Conservation (phyloP, 768 basidiomycete species). For the Pisolithus microcarpus region DNA sequence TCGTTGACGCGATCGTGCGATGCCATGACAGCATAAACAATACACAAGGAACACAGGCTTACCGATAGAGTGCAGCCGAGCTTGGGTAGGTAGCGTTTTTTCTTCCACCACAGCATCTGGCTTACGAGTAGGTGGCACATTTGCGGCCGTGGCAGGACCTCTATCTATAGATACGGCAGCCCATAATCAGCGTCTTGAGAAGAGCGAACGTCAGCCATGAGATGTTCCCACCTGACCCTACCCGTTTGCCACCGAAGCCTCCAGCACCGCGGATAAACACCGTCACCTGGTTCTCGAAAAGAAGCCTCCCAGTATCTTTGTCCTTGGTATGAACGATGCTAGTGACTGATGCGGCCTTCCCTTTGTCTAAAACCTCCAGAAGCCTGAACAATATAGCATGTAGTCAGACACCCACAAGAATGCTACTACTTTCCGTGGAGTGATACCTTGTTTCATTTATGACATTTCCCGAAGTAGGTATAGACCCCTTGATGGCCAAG, state of each 20-base stretch:
- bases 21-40: neutral
- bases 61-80: slow-evolving; percentile 93
- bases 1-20: neutral
- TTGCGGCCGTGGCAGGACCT: slow-evolving; percentile 78
- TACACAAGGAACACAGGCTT: slow-evolving; percentile 9
- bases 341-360: slow-evolving; percentile 90
- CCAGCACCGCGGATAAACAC: slow-evolving; percentile 90
- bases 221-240: slow-evolving; percentile 56
- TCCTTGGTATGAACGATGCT: slow-evolving; percentile 73
- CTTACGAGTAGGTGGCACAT: slow-evolving; percentile 70
- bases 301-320: slow-evolving; percentile 63
- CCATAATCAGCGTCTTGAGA: neutral
- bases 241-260: slow-evolving; percentile 91
- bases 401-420: neutral
- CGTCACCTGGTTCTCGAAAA: slow-evolving; percentile 92
- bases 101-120: slow-evolving; percentile 89
- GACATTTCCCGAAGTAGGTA: slow-evolving; percentile 79
- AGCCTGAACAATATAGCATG: slow-evolving; percentile 35
- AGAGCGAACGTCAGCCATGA: slow-evolving; percentile 1
- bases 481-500: slow-evolving; percentile 75
- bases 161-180: slow-evolving; percentile 52
- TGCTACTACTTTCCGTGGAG: slow-evolving; percentile 12
- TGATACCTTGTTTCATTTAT: slow-evolving; percentile 63
- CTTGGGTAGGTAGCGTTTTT: slow-evolving; percentile 74
- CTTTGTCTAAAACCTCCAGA: slow-evolving; percentile 81